A percentile compares a stretch with the other conserved stretches of the same genome.
These are phyloP conservation scores for Leishmania braziliensis DNA, from an alignment of 208 protist genomes.

Conservation along the genomic window DNA sequence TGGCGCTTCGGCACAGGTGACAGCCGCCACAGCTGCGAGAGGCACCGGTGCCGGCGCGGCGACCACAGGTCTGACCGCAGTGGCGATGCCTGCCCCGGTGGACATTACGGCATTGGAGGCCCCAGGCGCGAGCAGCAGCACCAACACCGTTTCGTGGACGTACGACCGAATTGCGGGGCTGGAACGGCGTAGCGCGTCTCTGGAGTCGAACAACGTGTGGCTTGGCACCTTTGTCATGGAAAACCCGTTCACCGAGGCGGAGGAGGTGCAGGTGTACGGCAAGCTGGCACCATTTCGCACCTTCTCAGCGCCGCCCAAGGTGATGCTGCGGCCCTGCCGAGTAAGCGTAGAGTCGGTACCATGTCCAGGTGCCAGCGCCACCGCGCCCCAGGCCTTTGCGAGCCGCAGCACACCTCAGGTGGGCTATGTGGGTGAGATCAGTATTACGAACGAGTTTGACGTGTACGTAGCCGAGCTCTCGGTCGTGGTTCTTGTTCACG, in stretches of 20 bases:
- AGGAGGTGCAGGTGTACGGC: conserved; percentile 82
- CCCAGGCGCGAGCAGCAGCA: background rate
- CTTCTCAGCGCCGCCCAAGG: conserved; percentile 49
- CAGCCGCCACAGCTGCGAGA: background rate
- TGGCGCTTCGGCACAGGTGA: conserved; percentile 1
- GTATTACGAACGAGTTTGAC: conserved; percentile 57
- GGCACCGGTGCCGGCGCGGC: background rate
- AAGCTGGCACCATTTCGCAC: conserved; percentile 72
- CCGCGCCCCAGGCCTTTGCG: conserved; percentile 4
- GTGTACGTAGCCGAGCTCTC: conserved; percentile 39
- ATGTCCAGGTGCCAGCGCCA: background rate
- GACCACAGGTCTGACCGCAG: background rate
- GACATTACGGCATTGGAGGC: background rate
- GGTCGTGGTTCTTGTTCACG: conserved; percentile 38
- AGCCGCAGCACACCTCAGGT: conserved; percentile 9
- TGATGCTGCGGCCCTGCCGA: conserved; percentile 28
- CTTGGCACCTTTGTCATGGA: conserved; percentile 69
- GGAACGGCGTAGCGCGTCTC: conserved; percentile 43
- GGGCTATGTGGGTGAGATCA: conserved; percentile 60
- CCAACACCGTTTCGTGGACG: conserved; percentile 23
- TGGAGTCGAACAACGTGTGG: conserved; percentile 71
- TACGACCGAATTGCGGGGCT: conserved; percentile 64
- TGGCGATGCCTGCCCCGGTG: background rate
- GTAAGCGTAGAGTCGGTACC: conserved; percentile 11
- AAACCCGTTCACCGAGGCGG: conserved; percentile 69